Base-by-base conservation (phyloP, 192 early-diverging fungal genomes). In the Coemansia guatemalensis region DNA sequence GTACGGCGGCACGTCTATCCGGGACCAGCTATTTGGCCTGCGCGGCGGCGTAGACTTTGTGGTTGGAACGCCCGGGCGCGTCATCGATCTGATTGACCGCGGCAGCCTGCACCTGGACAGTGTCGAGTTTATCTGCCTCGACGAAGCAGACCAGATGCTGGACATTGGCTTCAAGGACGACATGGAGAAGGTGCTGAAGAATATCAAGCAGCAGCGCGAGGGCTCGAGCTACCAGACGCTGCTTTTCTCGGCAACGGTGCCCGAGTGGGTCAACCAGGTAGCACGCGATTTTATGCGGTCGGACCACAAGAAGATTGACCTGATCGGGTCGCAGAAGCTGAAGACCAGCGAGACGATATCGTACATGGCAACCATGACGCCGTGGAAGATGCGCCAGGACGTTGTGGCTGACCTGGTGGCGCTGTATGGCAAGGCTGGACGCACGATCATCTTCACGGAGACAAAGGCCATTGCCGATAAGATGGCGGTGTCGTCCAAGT, bases 161-260 rank as follows among this genome's bases (percentile, higher is more conserved):
- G 96, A 99, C 58, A 92, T 95, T 87, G 95, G 95, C 17, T 97
- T 98, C 81, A 94, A 94, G 71, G 86, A 88, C 21, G 93, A 94
- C 64, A 86, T 99, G 69, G 87, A 95, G 58, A 77, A 81, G 48
- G 92, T 97, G 65, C 95, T 98, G 71, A 88, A 93, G 65, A 85
- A 88, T 50, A 88, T 97, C 53, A 74, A 85, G 65, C 85, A 87
- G 26, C 96, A 98, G 73, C 92, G 92, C 75, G 67, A 84, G 44
- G 74, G 71, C 23, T 63, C 56, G 21, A 55, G 69, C 27, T 89
- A 95, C 63, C 90, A 94, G 69, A 96, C 94, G 18, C 84, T 95
- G 65, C 87, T 99, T 75, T 99, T 96, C 82, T 96, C 94, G 29
- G 97, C 97, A 24, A 99, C 97, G 1, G 83, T 98, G n/a, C 90